Conservation (phyloP, 192 early-diverging fungal genomes). For the Podila epicladia region DNA sequence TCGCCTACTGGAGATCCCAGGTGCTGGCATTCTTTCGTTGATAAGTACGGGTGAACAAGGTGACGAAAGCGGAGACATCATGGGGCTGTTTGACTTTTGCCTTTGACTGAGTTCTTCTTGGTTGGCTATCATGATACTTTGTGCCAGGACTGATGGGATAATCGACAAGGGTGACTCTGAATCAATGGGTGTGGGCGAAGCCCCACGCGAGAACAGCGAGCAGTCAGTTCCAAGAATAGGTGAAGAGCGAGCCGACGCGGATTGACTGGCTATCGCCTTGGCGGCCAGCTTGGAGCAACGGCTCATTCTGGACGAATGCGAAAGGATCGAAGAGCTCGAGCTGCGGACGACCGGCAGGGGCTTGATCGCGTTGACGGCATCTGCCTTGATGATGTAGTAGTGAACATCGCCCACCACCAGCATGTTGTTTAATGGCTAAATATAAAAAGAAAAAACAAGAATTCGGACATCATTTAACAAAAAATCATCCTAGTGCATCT, state of each 20-base stretch:
- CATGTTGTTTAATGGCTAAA: constrained; percentile 80
- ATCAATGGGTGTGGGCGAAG: neutral
- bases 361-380: constrained; percentile 25
- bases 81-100: neutral
- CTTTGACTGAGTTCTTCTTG: neutral
- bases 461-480: neutral
- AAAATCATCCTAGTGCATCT: no score
- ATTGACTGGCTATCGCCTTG: constrained; percentile 39
- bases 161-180: constrained; percentile 26
- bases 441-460: neutral
- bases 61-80: no score
- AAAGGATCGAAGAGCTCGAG: constrained; percentile 27
- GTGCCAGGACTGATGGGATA: constrained; percentile 15
- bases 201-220: constrained; percentile 21
- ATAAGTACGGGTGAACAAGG: no score
- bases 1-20: neutral
- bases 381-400: constrained; percentile 49
- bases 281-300: constrained; percentile 46
- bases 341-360: constrained; percentile 13
- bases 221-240: constrained; percentile 38
- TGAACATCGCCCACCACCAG: constrained; percentile 77
- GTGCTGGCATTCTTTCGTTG: neutral
- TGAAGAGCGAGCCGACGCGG: constrained; percentile 34
- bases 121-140: constrained; percentile 9
- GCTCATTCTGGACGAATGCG: constrained; percentile 42